These are phyloP conservation scores for Thalassiosira ordinaria DNA, from an alignment of 352 stramenopile genomes.

Conservation along the genomic window DNA sequence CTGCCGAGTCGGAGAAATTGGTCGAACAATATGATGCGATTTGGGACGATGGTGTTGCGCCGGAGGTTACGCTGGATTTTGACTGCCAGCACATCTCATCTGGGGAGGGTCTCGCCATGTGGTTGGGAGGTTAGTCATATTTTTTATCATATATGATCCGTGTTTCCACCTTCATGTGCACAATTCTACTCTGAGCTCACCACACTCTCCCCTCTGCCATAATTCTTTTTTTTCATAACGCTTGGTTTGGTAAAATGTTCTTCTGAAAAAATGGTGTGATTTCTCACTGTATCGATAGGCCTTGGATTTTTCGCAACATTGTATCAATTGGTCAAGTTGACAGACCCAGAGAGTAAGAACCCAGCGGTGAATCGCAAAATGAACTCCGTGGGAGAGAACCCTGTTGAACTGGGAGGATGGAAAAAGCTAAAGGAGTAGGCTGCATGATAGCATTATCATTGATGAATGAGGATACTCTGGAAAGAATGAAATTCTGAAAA, in stretches of 20 bases:
- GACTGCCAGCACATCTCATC: constrained; percentile 85
- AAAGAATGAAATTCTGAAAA: too few relatives aligned
- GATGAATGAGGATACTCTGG: too few relatives aligned
- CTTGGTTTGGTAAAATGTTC: too few relatives aligned
- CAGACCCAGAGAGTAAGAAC: constrained; percentile 78
- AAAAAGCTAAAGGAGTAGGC: constrained; percentile 29
- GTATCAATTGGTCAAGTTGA: constrained; percentile 79
- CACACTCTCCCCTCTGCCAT: too few relatives aligned
- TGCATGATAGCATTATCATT: not conserved
- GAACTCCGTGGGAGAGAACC: constrained; percentile 48
- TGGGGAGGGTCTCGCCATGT: constrained; percentile 79
- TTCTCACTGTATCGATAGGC: too few relatives aligned
- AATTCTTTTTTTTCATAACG: too few relatives aligned
- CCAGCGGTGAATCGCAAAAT: constrained; percentile 60
- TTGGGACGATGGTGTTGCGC: constrained; percentile 88
- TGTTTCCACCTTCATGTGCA: too few relatives aligned
- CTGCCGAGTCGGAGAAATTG: constrained; percentile 65
- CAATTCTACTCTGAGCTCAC: too few relatives aligned
- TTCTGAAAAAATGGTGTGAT: too few relatives aligned
- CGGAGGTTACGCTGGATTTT: constrained; percentile 88
- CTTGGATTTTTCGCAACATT: constrained; percentile 83
- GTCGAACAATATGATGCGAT: constrained; percentile 88
- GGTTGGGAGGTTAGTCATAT: constrained; percentile 83
- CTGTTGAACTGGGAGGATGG: constrained; percentile 34
- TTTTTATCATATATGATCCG: too few relatives aligned